Percentiles rank a stretch among this genome's conserved stretches.
Conservation (phyloP, 257 asterid genomes). For the Datura wrightii region DNA sequence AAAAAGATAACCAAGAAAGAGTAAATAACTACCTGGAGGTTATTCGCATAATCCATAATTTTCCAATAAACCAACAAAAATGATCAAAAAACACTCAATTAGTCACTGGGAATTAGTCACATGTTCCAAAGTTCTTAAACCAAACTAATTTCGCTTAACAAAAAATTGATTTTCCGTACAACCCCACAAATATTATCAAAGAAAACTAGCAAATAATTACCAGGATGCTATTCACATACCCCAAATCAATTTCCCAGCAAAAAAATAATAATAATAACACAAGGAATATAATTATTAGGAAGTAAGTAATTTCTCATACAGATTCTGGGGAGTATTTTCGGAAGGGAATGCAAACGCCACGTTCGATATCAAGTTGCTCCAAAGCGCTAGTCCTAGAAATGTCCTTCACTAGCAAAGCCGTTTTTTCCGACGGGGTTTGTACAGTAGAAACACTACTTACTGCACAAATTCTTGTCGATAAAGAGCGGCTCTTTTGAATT, state of each 20-base stretch:
- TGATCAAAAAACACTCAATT: background rate
- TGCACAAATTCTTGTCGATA: slow-evolving; percentile 22
- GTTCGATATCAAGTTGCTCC: slow-evolving; percentile 90
- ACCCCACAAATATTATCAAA: background rate
- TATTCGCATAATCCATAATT: background rate
- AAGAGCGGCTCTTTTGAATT: background rate
- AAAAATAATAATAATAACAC: background rate
- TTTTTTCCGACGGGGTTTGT: slow-evolving; percentile 10
- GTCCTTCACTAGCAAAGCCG: background rate
- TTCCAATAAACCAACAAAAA: background rate
- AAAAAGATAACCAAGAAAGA: background rate
- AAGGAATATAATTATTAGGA: background rate
- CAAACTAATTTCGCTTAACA: background rate
- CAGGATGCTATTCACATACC: background rate
- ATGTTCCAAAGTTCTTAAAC: background rate
- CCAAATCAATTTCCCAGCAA: background rate
- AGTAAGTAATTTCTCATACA: slow-evolving; percentile 45
- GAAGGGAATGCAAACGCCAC: slow-evolving; percentile 89
- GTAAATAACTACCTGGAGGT: background rate
- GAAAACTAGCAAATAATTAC: slow-evolving; percentile 7
- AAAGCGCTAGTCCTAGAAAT: slow-evolving; percentile 54
- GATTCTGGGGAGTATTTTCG: slow-evolving; percentile 82
- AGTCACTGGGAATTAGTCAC: background rate
- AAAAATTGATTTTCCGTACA: background rate
- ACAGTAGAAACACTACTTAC: slow-evolving; percentile 24